Evolutionary conservation across 495 filamentous ascomycete genomes (phyloP).

Genomic region (Neurospora tetraspora): DNA sequence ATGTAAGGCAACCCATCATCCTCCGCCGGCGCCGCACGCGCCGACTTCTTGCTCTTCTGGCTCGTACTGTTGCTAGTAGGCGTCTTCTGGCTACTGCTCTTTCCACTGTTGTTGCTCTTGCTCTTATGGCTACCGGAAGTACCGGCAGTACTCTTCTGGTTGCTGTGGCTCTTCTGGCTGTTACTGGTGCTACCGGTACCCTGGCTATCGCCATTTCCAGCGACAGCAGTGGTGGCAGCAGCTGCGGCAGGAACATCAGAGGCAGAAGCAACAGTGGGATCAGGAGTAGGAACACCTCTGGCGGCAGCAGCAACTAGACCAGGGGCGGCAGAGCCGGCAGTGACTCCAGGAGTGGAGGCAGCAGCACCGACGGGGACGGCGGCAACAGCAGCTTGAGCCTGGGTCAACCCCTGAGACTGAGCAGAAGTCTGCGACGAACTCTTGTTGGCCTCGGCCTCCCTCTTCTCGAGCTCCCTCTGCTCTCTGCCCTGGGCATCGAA

Average conservation of each 20-base stretch:
- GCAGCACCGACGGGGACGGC: neutral
- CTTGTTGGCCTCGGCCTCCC: neutral
- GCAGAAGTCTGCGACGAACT: neutral
- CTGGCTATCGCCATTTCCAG: neutral
- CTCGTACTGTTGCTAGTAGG: neutral
- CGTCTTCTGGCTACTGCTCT: neutral
- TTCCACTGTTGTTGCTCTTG: neutral
- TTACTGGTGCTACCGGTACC: neutral
- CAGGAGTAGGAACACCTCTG: neutral
- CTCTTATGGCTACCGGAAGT: neutral
- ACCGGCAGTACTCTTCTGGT: neutral
- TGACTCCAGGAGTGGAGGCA: neutral
- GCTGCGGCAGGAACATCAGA: neutral
- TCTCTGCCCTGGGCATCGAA: constrained; percentile 17
- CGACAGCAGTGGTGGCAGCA: neutral
- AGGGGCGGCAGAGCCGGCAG: neutral
- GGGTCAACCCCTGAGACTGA: neutral
- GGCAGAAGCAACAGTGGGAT: neutral
- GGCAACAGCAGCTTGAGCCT: neutral
- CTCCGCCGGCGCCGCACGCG: neutral
- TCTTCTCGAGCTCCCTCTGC: constrained; percentile 1
- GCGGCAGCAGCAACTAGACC: neutral
- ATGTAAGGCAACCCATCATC: neutral
- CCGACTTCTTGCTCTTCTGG: neutral
- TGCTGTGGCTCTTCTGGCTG: neutral